phyloP scores from a whole-genome alignment of 345 rosid species.

The Sapria himalayana region DNA sequence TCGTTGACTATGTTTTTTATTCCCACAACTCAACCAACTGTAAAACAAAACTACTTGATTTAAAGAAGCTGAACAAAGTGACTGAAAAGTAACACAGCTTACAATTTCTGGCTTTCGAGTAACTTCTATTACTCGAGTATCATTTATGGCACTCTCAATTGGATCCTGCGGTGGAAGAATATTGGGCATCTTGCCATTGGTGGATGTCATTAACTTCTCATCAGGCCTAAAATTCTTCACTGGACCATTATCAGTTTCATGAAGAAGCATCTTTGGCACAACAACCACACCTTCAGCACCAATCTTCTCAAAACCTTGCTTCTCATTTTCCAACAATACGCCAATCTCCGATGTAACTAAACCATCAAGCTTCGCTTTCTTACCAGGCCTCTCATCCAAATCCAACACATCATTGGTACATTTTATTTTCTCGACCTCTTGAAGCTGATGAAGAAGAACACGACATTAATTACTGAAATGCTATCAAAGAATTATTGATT shows the following conservation, averaged over 20 bases:
- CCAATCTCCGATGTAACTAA: no score
- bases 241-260: conserved; percentile 10
- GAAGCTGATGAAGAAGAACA: conserved; percentile 3
- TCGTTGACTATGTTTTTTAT: no score
- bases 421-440: conserved; percentile 16
- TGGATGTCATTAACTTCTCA: conserved; percentile 13
- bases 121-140: conserved; percentile 19
- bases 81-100: conserved; percentile 31
- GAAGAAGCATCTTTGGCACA: conserved; percentile 7
- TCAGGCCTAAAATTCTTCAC: conserved; percentile 16
- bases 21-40: no score
- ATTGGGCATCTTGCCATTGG: conserved; percentile 14
- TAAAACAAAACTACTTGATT: no score
- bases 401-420: conserved; percentile 11
- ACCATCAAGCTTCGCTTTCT: conserved; percentile 30
- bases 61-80: no score
- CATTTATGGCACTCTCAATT: conserved; percentile 11
- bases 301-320: conserved; percentile 12
- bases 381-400: conserved; percentile 21
- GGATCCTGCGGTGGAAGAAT: conserved; percentile 7
- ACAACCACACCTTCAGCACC: conserved; percentile 9
- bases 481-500: no score
- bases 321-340: conserved; percentile 11
- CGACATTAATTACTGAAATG: no score
- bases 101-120: conserved; percentile 28